Base-by-base conservation (phyloP, 176 grass and related monocot genomes). In the Raddia distichophylla region DNA sequence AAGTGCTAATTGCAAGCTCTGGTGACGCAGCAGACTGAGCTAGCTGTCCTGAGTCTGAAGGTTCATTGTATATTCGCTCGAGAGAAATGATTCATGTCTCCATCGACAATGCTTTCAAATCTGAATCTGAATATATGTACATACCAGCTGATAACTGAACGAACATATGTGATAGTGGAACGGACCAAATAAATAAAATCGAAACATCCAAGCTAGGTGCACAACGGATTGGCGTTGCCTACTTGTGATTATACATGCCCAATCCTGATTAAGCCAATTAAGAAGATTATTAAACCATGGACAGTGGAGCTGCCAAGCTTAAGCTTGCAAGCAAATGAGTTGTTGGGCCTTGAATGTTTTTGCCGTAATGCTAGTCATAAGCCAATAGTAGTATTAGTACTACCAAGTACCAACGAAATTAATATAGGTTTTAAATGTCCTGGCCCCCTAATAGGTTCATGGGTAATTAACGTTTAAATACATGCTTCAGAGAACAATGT, bases 301-400 rank as follows among this genome's bases (percentile, higher is more conserved):
- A 60, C 16, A 60, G 32, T 32, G 50, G 46, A 78, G 71, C 67
- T 47, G 82, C 43, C 82, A 53, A 62, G 64, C 50, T 77, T 27
- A 77, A 12, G 44, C 54, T 84, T 84, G 74, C 56, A 78, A 78
- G 83, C 65, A 71, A 78, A 69, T 27, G 33, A 71, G 65, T 32
- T 22, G 73, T 48, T 68, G 19, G 52, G 81, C 20, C 43, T 71
- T 69, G 74, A 32, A 84, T 32, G 62, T 73, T 77, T 69, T 2
- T 42, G 72, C 27, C 6, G 4, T 57, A 3, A n/a, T 57, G 17
- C 54, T 69, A 69, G 63, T 60, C 73, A 77, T 60, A 60, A 69
- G 43, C 51, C 52, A 76, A 76, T 53, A 69, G 73, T 76, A 60
- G 64, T 37, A 53, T 4, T n/a, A 9, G 16, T 58, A 58, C 37